A percentile compares a stretch with the other conserved stretches of the same genome.
phyloP scores from a whole-genome alignment of 768 basidiomycete species.

The Serendipita indica region DNA sequence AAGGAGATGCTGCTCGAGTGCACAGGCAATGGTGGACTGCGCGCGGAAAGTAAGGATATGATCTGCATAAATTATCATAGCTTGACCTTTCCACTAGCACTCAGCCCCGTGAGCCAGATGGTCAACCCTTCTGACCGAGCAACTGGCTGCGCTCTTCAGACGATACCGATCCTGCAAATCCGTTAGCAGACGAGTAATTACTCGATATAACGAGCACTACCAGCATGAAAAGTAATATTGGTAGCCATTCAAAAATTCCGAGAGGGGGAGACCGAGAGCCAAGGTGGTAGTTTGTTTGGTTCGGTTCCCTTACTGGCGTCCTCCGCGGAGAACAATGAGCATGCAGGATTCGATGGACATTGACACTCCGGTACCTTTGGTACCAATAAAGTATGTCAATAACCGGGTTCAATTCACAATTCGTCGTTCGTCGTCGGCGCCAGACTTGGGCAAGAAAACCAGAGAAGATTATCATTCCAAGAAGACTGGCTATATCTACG shows the following conservation, averaged over 20 bases:
- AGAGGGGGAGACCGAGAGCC: background rate
- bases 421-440: too few relatives aligned
- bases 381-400: too few relatives aligned
- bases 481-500: constrained; percentile 74
- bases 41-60: background rate
- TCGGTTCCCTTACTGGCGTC: background rate
- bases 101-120: constrained; percentile 93
- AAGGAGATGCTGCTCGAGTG: constrained; percentile 88
- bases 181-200: constrained; percentile 11
- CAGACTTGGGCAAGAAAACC: background rate
- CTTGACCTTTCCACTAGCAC: constrained; percentile 80
- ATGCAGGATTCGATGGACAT: background rate
- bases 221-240: constrained; percentile 51
- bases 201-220: constrained; percentile 22
- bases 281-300: constrained; percentile 9
- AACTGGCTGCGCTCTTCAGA: constrained; percentile 48
- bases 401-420: too few relatives aligned
- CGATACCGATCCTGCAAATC: constrained; percentile 51
- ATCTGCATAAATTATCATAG: background rate
- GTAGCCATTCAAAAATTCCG: too few relatives aligned
- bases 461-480: background rate
- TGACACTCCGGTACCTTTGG: background rate
- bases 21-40: constrained; percentile 93
- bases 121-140: constrained; percentile 73
- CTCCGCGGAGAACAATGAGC: background rate